Evolutionary conservation across 306 rosid genomes (phyloP), one percentile per base, ranked within the genome.

Genomic region (Vigna reflexopilosa): DNA sequence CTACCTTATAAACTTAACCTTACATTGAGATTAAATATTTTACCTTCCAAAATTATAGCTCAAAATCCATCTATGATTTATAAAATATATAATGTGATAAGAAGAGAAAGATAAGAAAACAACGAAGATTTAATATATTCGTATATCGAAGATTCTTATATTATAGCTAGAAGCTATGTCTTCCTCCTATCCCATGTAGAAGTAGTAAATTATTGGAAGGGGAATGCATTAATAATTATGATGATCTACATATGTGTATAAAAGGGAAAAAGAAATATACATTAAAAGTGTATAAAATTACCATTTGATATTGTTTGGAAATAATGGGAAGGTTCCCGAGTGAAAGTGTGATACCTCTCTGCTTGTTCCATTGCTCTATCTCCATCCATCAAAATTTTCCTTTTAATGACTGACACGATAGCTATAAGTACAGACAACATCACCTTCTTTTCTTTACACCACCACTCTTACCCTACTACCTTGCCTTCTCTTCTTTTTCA

Each of bases 311-410:
- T 38, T 38, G 44, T 38, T 38, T 38, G 9, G 10, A 38, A 42
- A 42, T 42, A 10, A 42, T 42, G 13, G 13, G 47, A 9, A 9
- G 47, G 47, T 42, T 42, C 2, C 2, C 2, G 47, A 42, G 47
- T 42, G 47, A 42, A 9, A 42, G 3, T 42, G 13, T 42, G 47
- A 42, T 42, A 10, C 12, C 48, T n/a, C n/a, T n/a, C 48, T 44
- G 48, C 1, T 11, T 38, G 34, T 4, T 65, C 11, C 65, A 11
- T 9, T 67, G 67, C 40, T 56, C 7, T 13, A 44, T 78, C 64
- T 51, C 76, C 38, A 45, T 69, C 82, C 58, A 70, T 70, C 82
- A 58, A 57, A 17, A 2, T 45, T 78, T 78, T 13, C 34, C 34
- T 22, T 47, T 32, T 15, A 22, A 70, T 59, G 50, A 57, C 52